phyloP scores from a whole-genome alignment of 1,139 yeast genomes.

The Tardiomyces digboiensis region DNA sequence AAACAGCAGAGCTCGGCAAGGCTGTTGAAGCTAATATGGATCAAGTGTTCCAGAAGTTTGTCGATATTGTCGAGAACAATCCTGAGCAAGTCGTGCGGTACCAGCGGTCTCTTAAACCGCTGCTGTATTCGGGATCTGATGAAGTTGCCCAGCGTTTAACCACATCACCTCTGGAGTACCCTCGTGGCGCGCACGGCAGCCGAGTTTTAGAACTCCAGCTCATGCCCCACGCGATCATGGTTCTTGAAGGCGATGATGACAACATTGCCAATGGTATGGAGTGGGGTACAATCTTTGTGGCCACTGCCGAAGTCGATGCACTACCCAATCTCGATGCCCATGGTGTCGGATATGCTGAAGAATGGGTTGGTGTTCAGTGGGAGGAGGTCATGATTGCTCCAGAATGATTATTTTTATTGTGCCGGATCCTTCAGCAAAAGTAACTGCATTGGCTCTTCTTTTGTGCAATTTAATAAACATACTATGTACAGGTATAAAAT shows the following conservation, averaged over 20 bases:
- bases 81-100: constrained; percentile 83
- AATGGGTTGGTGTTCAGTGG: constrained; percentile 96
- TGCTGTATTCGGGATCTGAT: constrained; percentile 60
- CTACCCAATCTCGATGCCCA: constrained; percentile 47
- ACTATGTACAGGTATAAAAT: constrained; percentile 8
- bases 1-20: constrained; percentile 10
- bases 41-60: constrained; percentile 67
- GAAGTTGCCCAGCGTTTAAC: constrained; percentile 40
- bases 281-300: constrained; percentile 92
- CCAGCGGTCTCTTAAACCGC: constrained; percentile 44
- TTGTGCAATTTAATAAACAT: too few species aligned
- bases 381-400: constrained; percentile 32
- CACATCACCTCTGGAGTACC: constrained; percentile 43
- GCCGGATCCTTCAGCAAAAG: too few species aligned
- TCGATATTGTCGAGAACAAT: constrained; percentile 64
- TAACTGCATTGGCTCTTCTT: too few species aligned
- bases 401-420: too few species aligned
- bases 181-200: constrained; percentile 34
- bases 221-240: constrained; percentile 89
- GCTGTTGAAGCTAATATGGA: constrained; percentile 32
- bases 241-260: constrained; percentile 46
- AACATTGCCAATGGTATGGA: constrained; percentile 74
- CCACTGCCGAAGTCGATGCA: constrained; percentile 68
- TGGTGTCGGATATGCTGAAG: constrained; percentile 78
- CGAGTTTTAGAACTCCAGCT: constrained; percentile 79